Conservation (phyloP, 169 alveolate species). For the Plasmodium gallinaceum region DNA sequence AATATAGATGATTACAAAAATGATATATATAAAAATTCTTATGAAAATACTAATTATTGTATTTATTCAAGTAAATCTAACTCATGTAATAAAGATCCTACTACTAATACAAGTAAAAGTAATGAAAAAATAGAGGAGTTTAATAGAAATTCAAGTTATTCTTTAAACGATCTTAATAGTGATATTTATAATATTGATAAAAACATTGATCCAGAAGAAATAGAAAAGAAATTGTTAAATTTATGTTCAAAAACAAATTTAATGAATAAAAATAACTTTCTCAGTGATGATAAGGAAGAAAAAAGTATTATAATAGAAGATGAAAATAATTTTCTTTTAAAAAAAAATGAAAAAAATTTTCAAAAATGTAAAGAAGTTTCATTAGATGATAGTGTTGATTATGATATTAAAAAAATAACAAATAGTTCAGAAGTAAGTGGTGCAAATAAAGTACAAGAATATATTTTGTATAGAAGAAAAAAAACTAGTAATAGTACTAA, state of each 20-base stretch:
- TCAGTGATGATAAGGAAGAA: neutral
- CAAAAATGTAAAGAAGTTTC: neutral
- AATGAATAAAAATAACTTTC: constrained; percentile 23
- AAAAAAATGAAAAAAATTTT: constrained; percentile 1
- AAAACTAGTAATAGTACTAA: constrained; percentile 7
- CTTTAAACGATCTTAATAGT: constrained; percentile 43
- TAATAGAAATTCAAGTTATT: constrained; percentile 17
- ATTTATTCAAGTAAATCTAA: constrained; percentile 7
- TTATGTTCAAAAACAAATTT: constrained; percentile 19
- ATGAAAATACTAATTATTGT: constrained; percentile 5
- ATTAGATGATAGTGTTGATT: constrained; percentile 33
- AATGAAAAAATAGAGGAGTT: constrained; percentile 17
- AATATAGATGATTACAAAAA: constrained; percentile 1
- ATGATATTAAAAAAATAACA: constrained; percentile 63
- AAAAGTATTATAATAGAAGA: neutral
- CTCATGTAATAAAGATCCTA: neutral
- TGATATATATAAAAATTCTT: constrained; percentile 3
- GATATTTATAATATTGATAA: constrained; percentile 63
- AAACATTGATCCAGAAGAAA: constrained; percentile 37
- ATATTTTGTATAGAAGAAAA: constrained; percentile 47
- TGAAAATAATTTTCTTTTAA: neutral
- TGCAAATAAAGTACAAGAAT: constrained; percentile 60
- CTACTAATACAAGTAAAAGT: constrained; percentile 1
- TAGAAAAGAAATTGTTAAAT: constrained; percentile 37
- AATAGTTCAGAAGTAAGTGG: constrained; percentile 32